Base-by-base conservation (phyloP, 768 basidiomycete genomes). In the Pulveroboletus sp. region DNA sequence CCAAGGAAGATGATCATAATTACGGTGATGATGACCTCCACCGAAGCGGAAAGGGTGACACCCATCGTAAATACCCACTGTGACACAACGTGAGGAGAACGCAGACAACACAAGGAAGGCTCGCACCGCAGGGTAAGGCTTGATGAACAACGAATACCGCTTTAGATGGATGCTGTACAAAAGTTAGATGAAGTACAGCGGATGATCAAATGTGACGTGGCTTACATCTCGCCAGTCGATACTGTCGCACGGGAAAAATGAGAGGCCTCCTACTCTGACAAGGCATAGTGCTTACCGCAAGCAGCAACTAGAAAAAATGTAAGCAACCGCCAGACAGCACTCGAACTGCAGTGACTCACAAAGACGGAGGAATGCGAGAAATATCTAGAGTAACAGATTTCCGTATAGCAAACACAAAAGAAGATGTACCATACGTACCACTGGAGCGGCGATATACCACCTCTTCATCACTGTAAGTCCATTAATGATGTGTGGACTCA, bases 361-460 rank as follows among this genome's bases (percentile, higher is more conserved):
- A 7, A 67, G 67, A 56, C 66, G 67, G 12, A 69, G 51, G 55
- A 67, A 67, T 14, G 66, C 66, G 27, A 67, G 61, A 49, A 67
- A 55, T 7, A 63, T 54, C 66, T 67, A 23, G 1, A 38, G 16
- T 7, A 16, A 25, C 0, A 21, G n/a, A 2, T 40, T 25, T 1
- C 4, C 2, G 34, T 31, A 29, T 39, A 32, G 3, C 3, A 12
- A 9, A 11, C 11, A 6, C 11, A 6, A 21, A 44, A 17, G 16
- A 17, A 16, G 9, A 13, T 0, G 24, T 6, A 37, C 9, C 0
- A 17, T 4, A 53, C 66, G 0, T 50, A 67, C 66, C 29, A 67
- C 31, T n/a, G 66, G 66, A 2, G 47, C 63, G 1, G 66, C 65
- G 4, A 63, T 36, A 34, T 67, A 69, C 65, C 63, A 69, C 27